phyloP scores from a whole-genome alignment of 2,329 filamentous ascomycete species.

The Cladosporium sphaerospermum region DNA sequence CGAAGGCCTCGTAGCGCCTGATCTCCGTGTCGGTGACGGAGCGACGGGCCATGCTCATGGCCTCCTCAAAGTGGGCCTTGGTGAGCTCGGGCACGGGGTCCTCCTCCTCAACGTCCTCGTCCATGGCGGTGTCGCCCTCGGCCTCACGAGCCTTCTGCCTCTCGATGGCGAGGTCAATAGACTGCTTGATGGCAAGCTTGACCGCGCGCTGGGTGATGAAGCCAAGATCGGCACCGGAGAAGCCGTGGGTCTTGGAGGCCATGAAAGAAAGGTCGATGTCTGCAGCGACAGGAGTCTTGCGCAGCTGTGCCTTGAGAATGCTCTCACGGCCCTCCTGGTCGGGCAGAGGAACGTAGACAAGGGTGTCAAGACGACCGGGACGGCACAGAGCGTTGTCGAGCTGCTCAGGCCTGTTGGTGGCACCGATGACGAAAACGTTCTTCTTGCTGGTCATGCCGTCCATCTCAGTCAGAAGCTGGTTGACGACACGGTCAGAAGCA shows the following conservation, averaged over 20 bases:
- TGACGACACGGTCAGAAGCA: constrained; percentile 98
- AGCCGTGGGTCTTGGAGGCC: constrained; percentile 93
- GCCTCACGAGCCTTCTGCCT: constrained; percentile 84
- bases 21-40: constrained; percentile 97
- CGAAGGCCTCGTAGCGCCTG: constrained; percentile 94
- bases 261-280: constrained; percentile 91
- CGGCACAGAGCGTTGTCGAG: constrained; percentile 96
- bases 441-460: constrained; percentile 99
- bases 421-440: constrained; percentile 99
- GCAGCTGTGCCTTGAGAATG: constrained; percentile 91
- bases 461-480: constrained; percentile 99
- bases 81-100: constrained; percentile 95
- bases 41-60: constrained; percentile 88
- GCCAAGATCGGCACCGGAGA: constrained; percentile 98
- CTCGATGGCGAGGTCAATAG: constrained; percentile 83
- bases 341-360: constrained; percentile 96
- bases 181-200: constrained; percentile 98
- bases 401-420: constrained; percentile 97
- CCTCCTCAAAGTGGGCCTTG: constrained; percentile 96
- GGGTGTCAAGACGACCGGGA: constrained; percentile 95
- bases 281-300: constrained; percentile 86
- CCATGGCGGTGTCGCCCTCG: constrained; percentile 68
- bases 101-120: constrained; percentile 64
- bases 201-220: constrained; percentile 98
- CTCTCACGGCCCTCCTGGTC: constrained; percentile 82